Conservation (phyloP, 768 basidiomycete genomes). For the Rhodotorula paludigena region DNA sequence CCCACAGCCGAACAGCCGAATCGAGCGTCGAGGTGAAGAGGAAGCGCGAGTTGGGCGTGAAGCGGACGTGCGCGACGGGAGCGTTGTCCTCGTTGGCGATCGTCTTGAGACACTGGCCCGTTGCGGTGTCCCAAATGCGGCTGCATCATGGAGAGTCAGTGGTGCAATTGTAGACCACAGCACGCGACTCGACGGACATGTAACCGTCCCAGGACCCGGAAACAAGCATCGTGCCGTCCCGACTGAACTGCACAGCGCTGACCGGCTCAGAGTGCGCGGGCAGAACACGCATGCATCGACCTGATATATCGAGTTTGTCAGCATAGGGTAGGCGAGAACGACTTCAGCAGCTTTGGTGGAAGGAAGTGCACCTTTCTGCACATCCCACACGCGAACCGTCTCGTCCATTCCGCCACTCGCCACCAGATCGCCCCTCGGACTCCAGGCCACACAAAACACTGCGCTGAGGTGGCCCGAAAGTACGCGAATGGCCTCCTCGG, state of each 20-base stretch:
- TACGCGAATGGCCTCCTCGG: conserved; percentile 50
- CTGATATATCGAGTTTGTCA: too few relatives aligned
- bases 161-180: too few relatives aligned
- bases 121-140: conserved; percentile 94
- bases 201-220: conserved; percentile 95
- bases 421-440: conserved; percentile 79
- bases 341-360: not conserved
- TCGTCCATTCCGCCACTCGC: conserved; percentile 95
- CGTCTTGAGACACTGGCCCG: conserved; percentile 96
- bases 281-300: conserved; percentile 74
- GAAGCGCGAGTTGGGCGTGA: conserved; percentile 87
- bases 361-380: conserved; percentile 64
- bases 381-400: conserved; percentile 94
- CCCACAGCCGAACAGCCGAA: conserved; percentile 90
- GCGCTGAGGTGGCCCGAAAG: conserved; percentile 85
- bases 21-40: conserved; percentile 89
- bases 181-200: conserved; percentile 59
- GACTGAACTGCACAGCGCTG: conserved; percentile 86
- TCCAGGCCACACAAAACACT: conserved; percentile 89
- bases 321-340: not conserved
- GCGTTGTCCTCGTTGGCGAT: conserved; percentile 82
- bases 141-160: conserved; percentile 50
- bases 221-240: conserved; percentile 88
- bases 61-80: conserved; percentile 69
- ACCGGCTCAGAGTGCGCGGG: conserved; percentile 98